These are phyloP conservation scores for Zygosaccharomyces pseudorouxii DNA, from an alignment of 805 yeast genomes.

Conservation along the genomic window DNA sequence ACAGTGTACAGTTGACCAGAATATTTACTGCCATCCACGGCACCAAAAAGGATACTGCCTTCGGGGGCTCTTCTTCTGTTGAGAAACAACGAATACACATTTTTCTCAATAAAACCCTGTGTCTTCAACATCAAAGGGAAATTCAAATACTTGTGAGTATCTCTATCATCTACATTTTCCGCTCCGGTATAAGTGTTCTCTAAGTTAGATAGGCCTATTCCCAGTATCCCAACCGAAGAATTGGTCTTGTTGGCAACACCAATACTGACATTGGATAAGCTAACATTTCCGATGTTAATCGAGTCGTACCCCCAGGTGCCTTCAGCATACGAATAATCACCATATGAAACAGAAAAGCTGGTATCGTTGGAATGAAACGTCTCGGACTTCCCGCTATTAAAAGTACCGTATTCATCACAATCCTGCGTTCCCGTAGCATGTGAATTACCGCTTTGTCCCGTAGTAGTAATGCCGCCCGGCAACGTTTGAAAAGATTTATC, in stretches of 20 bases:
- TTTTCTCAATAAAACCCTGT: constrained; percentile 41
- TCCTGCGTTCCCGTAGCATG: constrained; percentile 14
- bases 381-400: constrained; percentile 32
- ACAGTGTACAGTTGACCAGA: constrained; percentile 33
- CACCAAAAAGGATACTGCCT: constrained; percentile 47
- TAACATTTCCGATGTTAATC: constrained; percentile 21
- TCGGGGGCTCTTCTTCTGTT: constrained; percentile 38
- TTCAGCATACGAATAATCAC: constrained; percentile 45
- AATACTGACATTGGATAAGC: constrained; percentile 35
- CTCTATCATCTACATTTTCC: constrained; percentile 7
- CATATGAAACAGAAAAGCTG: constrained; percentile 44
- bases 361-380: constrained; percentile 35
- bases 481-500: neutral
- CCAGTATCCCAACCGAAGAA: constrained; percentile 46
- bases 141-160: constrained; percentile 11
- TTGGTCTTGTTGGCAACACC: constrained; percentile 35
- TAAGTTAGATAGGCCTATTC: constrained; percentile 49
- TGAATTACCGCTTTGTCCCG: constrained; percentile 5
- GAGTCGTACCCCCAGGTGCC: constrained; percentile 50
- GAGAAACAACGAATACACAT: constrained; percentile 43
- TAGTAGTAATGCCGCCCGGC: neutral
- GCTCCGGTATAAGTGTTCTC: constrained; percentile 51
- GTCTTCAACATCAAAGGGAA: constrained; percentile 21
- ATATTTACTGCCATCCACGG: constrained; percentile 39
- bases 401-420: constrained; percentile 41